Base-by-base conservation (phyloP, 306 rosid species). In the Malus orientalis region DNA sequence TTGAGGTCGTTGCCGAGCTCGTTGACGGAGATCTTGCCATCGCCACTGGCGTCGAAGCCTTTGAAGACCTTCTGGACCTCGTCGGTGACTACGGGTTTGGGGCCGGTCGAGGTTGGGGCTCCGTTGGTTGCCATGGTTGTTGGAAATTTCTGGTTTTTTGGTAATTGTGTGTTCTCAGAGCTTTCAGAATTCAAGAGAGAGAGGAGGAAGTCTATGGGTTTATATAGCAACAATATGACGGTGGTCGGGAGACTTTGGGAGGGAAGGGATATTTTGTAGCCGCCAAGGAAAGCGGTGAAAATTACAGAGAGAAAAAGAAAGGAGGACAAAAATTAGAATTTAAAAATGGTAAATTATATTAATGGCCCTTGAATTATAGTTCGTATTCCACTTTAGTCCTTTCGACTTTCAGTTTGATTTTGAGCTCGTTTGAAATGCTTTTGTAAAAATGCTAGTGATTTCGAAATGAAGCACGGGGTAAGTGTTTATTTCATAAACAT, bases 41-140 rank as follows among this genome's bases (percentile, higher is more conserved):
- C 98, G 83, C 93, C 96, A 89, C 92, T 91, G 54, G 86, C 2
- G 68, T 96, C 98, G 86, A 96, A 96, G 73, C 87, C 91, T 36
- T 64, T 66, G 82, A 96, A 96, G 49, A 96, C 96, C 69, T 78
- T 81, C 71, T 60, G 55, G 53, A 92, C 81, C 70, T 92, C 97
- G 0, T 85, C 85, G 79, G 23, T 71, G 86, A 74, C 78, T 8
- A 4, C 16, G 36, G 70, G 85, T 78, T 57, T 87, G 84, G 78
- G 79, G 78, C 58, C 57, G 3, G 82, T 29, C 11, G 91, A 72
- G 59, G 23, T 73, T 79, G 57, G 74, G 71, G 64, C 13, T 16
- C 83, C 25, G 66, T 78, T 80, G 3, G 88, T 55, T 64, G 90
- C 88, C 93, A 89, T 89, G 23, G 6, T 18, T 29, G 20, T 8